Evolutionary conservation across 805 yeast genomes (phyloP).

Genomic region (Lipomyces yamadae): DNA sequence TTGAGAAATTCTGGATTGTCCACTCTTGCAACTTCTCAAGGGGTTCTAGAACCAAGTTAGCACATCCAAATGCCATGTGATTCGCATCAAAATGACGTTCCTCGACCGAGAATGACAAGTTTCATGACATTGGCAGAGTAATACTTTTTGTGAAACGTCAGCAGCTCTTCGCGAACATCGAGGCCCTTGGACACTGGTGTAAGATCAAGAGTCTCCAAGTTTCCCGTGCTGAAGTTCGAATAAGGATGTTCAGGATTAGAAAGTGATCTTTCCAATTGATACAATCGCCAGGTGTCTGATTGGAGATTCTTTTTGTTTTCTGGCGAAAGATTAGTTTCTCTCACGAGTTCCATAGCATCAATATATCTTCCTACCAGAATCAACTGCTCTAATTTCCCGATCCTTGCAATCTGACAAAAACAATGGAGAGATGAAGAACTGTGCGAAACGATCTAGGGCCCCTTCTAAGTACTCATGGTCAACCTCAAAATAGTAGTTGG

Average conservation of each 20-base stretch:
- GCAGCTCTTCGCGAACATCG: conserved; percentile 79
- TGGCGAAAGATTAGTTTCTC: not conserved
- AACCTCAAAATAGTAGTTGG: conserved; percentile 89
- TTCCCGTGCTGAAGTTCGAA: conserved; percentile 90
- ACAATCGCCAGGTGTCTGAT: conserved; percentile 84
- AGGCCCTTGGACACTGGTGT: conserved; percentile 63
- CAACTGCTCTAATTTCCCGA: conserved; percentile 92
- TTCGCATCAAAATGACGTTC: conserved; percentile 6
- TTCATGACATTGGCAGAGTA: conserved; percentile 91
- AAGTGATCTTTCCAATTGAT: conserved; percentile 78
- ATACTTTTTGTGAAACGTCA: conserved; percentile 70
- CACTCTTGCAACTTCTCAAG: conserved; percentile 72
- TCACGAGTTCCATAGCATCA: not conserved
- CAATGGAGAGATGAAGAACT: conserved; percentile 85
- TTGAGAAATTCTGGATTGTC: conserved; percentile 69
- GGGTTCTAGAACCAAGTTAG: conserved; percentile 51
- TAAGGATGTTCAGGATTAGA: conserved; percentile 81
- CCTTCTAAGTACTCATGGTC: conserved; percentile 76
- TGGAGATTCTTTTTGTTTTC: conserved; percentile 95
- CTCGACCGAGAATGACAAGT: conserved; percentile 77
- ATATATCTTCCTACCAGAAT: conserved; percentile 53
- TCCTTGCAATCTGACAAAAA: conserved; percentile 77
- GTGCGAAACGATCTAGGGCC: conserved; percentile 90
- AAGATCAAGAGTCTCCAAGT: conserved; percentile 70
- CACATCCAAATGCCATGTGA: not conserved